Base-by-base conservation (phyloP, 345 rosid species). In the Zanthoxylum bungeanum region DNA sequence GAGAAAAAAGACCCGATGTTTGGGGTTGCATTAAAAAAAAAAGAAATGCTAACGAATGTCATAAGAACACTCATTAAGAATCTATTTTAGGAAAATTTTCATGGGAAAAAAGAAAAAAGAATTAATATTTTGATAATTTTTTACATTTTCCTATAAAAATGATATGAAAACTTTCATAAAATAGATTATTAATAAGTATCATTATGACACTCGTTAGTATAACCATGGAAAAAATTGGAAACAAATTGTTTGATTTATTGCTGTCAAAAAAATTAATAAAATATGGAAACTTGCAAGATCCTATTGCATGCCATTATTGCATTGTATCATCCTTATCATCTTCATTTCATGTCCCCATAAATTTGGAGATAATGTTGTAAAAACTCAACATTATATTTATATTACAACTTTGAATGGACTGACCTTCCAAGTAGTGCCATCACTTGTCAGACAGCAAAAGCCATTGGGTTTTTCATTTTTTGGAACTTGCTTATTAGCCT, bases 311-410 rank as follows among this genome's bases (percentile, higher is more conserved):
- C 25, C 11, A 2, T 42, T 42, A 42, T 42, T 52, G 14, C 16
- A 11, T n/a, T 14, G 34, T 7, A 12, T 68, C 73, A 73, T 44
- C 39, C 47, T 70, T 60, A 60, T 66, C 70, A 16, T 9, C 3
- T 36, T 9, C 3, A 17, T 12, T n/a, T 14, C 9, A 2, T 9
- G 14, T 39, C 46, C 46, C 31, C 31, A 33, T 8, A 21, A 27
- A 30, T 57, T 57, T 16, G 58, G 64, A 12, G 42, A 58, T n/a
- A 49, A 34, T 51, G 60, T 16, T 28, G 60, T 56, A 33, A 11
- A 21, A 50, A 44, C 25, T 28, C 34, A 28, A 64, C 24, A 36
- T 36, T 60, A 3, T n/a, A 36, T 11, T 36, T 60, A 3, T n/a
- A 36, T 11, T 34, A 10, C 27, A 36, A 60, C 27, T 60, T 4